Evolutionary conservation across 306 rosid genomes (phyloP).

Genomic region (Luffa acutangula): DNA sequence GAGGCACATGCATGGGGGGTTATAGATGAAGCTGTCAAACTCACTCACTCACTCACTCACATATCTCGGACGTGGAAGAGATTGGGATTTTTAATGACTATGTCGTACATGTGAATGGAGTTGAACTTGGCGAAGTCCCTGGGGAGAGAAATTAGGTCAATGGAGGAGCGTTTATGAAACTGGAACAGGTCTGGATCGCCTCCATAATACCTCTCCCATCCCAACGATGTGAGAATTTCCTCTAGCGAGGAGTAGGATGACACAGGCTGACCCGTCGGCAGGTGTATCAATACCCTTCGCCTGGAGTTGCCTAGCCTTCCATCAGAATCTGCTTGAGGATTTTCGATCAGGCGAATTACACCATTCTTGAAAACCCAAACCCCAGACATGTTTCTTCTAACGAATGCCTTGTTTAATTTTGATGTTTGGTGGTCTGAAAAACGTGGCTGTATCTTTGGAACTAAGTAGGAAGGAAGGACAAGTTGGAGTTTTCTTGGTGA

Average conservation of each 20-base stretch:
- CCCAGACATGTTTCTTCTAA: constrained; percentile 48
- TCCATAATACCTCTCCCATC: constrained; percentile 94
- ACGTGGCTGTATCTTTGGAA: background rate
- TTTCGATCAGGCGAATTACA: constrained; percentile 52
- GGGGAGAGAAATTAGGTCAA: constrained; percentile 87
- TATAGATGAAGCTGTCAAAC: no score
- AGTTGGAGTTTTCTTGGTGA: constrained; percentile 13
- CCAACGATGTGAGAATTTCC: constrained; percentile 47
- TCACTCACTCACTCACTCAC: no score
- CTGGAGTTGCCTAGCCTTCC: constrained; percentile 32
- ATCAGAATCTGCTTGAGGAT: constrained; percentile 43
- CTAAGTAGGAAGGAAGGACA: background rate
- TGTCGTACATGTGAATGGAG: constrained; percentile 85
- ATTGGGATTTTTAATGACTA: constrained; percentile 73
- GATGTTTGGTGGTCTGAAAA: background rate
- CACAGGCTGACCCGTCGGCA: constrained; percentile 56
- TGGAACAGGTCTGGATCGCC: constrained; percentile 77
- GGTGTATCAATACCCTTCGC: constrained; percentile 56
- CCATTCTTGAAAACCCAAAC: constrained; percentile 85
- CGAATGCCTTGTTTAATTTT: background rate
- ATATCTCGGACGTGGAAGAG: constrained; percentile 78
- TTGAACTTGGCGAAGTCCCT: constrained; percentile 64
- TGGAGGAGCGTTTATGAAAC: constrained; percentile 77
- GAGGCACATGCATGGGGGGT: background rate
- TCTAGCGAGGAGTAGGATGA: constrained; percentile 54